Evolutionary conservation across 768 basidiomycete genomes (phyloP).

Genomic region (Trametes maxima): DNA sequence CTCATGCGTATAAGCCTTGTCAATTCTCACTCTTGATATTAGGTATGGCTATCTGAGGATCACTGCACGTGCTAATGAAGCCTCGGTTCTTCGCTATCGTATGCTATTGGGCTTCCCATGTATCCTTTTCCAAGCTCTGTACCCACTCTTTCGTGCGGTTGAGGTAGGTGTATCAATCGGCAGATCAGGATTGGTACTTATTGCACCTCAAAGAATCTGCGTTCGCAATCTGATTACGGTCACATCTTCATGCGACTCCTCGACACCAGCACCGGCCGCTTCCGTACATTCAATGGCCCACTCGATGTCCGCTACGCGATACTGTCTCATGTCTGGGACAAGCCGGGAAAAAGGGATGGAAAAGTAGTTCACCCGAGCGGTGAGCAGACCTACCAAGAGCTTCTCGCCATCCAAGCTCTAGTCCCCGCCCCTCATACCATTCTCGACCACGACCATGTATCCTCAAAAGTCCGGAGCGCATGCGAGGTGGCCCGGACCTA

Average conservation of each 20-base stretch:
- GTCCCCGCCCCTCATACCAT: neutral
- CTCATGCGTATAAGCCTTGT: neutral
- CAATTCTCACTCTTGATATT: neutral
- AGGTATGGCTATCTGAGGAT: too few species aligned
- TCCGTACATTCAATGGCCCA: constrained; percentile 3
- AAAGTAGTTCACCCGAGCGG: neutral
- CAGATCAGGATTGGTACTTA: too few species aligned
- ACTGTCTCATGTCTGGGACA: neutral
- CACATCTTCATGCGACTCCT: constrained; percentile 4
- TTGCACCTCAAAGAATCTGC: too few species aligned
- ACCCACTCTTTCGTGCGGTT: too few species aligned
- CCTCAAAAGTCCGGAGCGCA: neutral
- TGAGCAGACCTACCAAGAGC: neutral
- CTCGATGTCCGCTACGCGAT: neutral
- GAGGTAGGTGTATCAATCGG: too few species aligned
- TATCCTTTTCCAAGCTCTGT: too few species aligned
- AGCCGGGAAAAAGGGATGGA: too few species aligned
- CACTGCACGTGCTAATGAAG: too few species aligned
- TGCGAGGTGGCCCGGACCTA: neutral
- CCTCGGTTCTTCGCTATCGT: too few species aligned
- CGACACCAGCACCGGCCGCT: constrained; percentile 5
- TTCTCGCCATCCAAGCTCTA: neutral
- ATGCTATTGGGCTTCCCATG: too few species aligned
- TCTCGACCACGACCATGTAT: neutral
- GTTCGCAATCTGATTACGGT: too few species aligned